Conservation (phyloP, 331 rosid genomes). For the Dryas integrifolia region DNA sequence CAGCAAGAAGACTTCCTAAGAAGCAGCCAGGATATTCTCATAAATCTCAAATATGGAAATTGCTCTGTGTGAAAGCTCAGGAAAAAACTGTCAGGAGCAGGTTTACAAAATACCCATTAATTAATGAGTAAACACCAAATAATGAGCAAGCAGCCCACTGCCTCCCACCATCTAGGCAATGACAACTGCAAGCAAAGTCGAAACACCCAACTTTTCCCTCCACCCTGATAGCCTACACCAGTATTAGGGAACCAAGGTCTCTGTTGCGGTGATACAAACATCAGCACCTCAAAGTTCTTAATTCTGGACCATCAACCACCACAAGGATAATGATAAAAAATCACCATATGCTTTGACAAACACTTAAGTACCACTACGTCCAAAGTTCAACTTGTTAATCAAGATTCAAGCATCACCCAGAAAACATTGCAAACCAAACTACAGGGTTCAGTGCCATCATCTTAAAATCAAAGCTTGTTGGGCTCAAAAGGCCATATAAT, state of each 20-base stretch:
- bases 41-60: slow-evolving; percentile 3
- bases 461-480: slow-evolving; percentile 19
- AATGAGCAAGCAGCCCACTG: slow-evolving; percentile 13
- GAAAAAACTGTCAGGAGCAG: not conserved
- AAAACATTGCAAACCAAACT: slow-evolving; percentile 21
- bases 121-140: slow-evolving; percentile 5
- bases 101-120: too few relatives aligned
- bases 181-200: slow-evolving; percentile 13
- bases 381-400: slow-evolving; percentile 26
- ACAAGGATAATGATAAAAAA: slow-evolving; percentile 17
- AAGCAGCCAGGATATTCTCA: slow-evolving; percentile 8
- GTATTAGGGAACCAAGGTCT: slow-evolving; percentile 27
- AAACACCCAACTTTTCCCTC: slow-evolving; percentile 27
- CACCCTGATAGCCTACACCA: slow-evolving; percentile 22
- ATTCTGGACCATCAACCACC: slow-evolving; percentile 21
- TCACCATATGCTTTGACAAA: too few relatives aligned
- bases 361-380: slow-evolving; percentile 25
- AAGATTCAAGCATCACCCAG: slow-evolving; percentile 28
- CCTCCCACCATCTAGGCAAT: slow-evolving; percentile 22
- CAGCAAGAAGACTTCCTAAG: slow-evolving; percentile 13
- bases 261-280: slow-evolving; percentile 22
- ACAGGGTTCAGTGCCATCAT: slow-evolving; percentile 20
- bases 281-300: slow-evolving; percentile 24
- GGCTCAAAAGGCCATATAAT: slow-evolving; percentile 18
- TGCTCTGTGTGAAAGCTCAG: not conserved